Base-by-base conservation (phyloP, 78 protist species). In the Dictyostelium firmibasis region DNA sequence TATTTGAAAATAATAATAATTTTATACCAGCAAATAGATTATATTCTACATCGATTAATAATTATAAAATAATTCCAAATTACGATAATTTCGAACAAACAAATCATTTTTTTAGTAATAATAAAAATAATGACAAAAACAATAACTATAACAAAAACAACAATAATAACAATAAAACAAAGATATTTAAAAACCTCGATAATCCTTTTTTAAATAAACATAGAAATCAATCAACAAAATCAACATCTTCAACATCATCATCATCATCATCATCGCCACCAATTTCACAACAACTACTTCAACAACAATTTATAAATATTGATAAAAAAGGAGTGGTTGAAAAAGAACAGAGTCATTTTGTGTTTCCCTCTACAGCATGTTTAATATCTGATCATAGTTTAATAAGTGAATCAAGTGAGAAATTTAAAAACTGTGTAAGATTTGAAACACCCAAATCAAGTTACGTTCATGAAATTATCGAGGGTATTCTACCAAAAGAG, bases 401-500 rank as follows among this genome's bases (percentile, higher is more conserved):
- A 27, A 27, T 67, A 11, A 11, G 9, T 67, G 38, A 67, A 27
- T 41, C 44, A 14, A 72, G 43, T 72, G 79, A 72, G 20, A 18
- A 35, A 3, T 43, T 41, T 41, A 75, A 88, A 67, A 88, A 88
- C 10, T 88, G 86, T 78, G 93, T 88, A 0, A 88, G 47, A 35
- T 88, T 88, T 79, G 86, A 88, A 79, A 44, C 93, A 27, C 69
- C 81, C 27, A 53, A 50, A 53, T 78, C 82, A 4, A 79, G 47
- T 27, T 88, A 88, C 67, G 83, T 88, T 18, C 43, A 57, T 31
- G 93, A 88, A 64, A 35, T 88, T 14, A 79, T 88, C 79, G 93
- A 88, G 44, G 93, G 93, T 38, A 88, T 88, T 25, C 47, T 88
- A n/a, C 93, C 93, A 36, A 88, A 88, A 41, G 93, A 88, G 50